Evolutionary conservation across 768 basidiomycete genomes (phyloP).

Genomic region (Hydnomerulius pinastri): DNA sequence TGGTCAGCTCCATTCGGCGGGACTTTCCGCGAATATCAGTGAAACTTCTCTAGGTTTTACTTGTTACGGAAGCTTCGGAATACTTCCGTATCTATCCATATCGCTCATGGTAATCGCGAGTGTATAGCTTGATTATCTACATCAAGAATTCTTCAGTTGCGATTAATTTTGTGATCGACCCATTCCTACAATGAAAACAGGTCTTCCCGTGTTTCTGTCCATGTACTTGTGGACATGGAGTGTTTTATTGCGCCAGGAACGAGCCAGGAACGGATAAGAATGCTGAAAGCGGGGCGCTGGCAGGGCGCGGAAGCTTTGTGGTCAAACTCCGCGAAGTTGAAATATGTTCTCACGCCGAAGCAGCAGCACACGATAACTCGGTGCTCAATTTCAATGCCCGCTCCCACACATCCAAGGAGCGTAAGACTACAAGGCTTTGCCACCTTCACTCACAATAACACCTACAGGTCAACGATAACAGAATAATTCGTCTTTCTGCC

Average conservation of each 20-base stretch:
- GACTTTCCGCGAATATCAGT: slow-evolving; percentile 8
- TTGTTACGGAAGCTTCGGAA: slow-evolving; percentile 2
- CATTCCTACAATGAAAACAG: background rate
- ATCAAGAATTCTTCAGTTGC: background rate
- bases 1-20: slow-evolving; percentile 5
- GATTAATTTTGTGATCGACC: background rate
- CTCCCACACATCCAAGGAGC: slow-evolving; percentile 39
- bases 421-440: slow-evolving; percentile 18
- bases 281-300: slow-evolving; percentile 28
- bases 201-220: background rate
- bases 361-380: slow-evolving; percentile 39
- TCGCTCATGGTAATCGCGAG: background rate
- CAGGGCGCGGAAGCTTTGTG: slow-evolving; percentile 35
- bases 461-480: slow-evolving; percentile 8
- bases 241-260: background rate
- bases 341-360: slow-evolving; percentile 33
- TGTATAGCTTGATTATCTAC: background rate
- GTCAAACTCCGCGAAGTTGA: slow-evolving; percentile 36
- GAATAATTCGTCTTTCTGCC: slow-evolving; percentile 3
- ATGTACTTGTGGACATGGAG: background rate
- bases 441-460: slow-evolving; percentile 17
- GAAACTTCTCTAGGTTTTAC: slow-evolving; percentile 1
- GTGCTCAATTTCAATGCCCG: slow-evolving; percentile 42
- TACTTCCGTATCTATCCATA: slow-evolving; percentile 2
- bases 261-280: slow-evolving; percentile 14